Conservation (phyloP, 192 early-diverging fungal species). For the Coemansia pectinata region DNA sequence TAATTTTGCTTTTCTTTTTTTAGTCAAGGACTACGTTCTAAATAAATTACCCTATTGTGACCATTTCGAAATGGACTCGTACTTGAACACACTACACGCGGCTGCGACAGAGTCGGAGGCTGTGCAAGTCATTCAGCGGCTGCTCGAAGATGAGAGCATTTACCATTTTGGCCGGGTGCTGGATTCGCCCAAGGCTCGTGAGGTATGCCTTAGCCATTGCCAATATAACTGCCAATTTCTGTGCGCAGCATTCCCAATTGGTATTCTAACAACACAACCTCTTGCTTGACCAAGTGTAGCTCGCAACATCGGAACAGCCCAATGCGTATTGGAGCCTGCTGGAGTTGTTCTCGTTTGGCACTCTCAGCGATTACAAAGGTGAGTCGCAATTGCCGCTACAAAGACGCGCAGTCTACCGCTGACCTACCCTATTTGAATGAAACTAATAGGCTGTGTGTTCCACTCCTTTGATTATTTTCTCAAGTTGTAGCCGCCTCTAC, state of each 20-base stretch:
- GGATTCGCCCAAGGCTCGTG: conserved; percentile 24
- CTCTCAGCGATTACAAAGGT: conserved; percentile 34
- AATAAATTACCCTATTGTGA: neutral
- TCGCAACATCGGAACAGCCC: conserved; percentile 20
- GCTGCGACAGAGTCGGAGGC: neutral
- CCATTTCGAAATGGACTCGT: neutral
- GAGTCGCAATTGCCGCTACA: neutral
- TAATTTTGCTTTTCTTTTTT: neutral
- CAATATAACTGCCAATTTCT: neutral
- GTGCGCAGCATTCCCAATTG: neutral
- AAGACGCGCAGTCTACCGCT: neutral
- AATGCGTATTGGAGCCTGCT: conserved; percentile 27
- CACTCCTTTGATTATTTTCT: neutral
- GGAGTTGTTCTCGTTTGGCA: conserved; percentile 39
- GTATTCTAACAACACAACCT: neutral
- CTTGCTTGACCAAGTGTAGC: conserved; percentile 12
- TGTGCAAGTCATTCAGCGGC: conserved; percentile 18
- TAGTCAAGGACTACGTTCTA: neutral
- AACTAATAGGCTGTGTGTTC: neutral
- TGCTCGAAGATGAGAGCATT: conserved; percentile 26
- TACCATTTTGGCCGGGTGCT: conserved; percentile 45
- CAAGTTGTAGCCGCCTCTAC: conserved; percentile 1
- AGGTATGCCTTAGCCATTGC: conserved; percentile 13
- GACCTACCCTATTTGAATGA: neutral
- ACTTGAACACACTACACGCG: neutral